These are phyloP conservation scores for Cladosporium oxysporum DNA, from an alignment of 2,329 filamentous ascomycete species.

Conservation along the genomic window DNA sequence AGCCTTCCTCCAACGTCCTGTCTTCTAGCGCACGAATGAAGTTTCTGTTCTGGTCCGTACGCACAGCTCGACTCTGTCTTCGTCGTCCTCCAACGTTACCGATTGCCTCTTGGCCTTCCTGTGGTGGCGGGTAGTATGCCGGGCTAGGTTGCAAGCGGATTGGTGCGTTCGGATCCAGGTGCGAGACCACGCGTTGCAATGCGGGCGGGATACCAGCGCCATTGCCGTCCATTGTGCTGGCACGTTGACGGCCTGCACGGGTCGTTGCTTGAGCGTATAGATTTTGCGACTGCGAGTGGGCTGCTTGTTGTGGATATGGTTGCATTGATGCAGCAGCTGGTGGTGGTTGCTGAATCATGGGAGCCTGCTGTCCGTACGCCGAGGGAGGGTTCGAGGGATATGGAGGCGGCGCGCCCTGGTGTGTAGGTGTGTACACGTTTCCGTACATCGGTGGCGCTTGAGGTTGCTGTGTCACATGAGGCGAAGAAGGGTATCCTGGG, in stretches of 20 bases:
- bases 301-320: conserved; percentile 34
- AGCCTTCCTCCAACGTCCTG: conserved; percentile 89
- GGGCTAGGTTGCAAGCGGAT: conserved; percentile 94
- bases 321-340: conserved; percentile 40
- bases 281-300: conserved; percentile 63
- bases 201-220: conserved; percentile 81
- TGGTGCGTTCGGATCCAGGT: conserved; percentile 90
- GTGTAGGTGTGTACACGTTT: conserved; percentile 69
- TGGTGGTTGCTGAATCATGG: conserved; percentile 60
- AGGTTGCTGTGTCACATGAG: conserved; percentile 27
- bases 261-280: conserved; percentile 74
- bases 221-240: conserved; percentile 95
- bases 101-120: conserved; percentile 73
- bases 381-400: conserved; percentile 71
- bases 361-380: conserved; percentile 71
- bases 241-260: conserved; percentile 78
- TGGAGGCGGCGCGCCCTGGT: conserved; percentile 72
- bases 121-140: conserved; percentile 92
- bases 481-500: conserved; percentile 46
- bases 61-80: conserved; percentile 57
- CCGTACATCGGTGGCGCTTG: conserved; percentile 64
- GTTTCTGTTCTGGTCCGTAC: conserved; percentile 65
- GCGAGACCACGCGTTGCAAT: conserved; percentile 92
- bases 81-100: conserved; percentile 71
- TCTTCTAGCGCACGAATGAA: conserved; percentile 96